phyloP scores from a whole-genome alignment of 768 basidiomycete species.

The Rhodosporidiobolus sp. region DNA sequence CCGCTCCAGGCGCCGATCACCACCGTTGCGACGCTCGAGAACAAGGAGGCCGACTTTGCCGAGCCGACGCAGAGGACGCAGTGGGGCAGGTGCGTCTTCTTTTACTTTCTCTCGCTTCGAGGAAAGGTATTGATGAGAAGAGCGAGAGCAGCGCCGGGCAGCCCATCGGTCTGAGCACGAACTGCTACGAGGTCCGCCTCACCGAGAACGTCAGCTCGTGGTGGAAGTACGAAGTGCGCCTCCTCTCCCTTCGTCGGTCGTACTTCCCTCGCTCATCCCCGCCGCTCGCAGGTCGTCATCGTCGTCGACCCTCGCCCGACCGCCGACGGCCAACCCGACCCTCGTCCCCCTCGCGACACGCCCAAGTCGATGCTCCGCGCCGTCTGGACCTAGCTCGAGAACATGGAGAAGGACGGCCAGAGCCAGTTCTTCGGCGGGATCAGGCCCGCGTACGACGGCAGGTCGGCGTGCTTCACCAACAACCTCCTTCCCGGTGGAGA shows the following conservation, averaged over 20 bases:
- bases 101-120: background rate
- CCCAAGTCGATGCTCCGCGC: conserved; percentile 1
- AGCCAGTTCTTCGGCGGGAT: background rate
- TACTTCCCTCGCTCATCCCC: background rate
- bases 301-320: background rate
- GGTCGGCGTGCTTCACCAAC: background rate
- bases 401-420: background rate
- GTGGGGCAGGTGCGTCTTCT: too few relatives aligned
- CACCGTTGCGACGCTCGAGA: background rate
- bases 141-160: background rate
- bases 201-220: background rate
- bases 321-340: background rate
- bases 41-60: too few relatives aligned
- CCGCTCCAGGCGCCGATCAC: background rate
- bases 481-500: background rate
- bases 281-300: conserved; percentile 7
- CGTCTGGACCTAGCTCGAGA: background rate
- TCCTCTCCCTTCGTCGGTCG: background rate
- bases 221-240: conserved; percentile 22
- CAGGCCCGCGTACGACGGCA: conserved; percentile 6
- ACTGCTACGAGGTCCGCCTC: background rate
- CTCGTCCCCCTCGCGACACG: background rate
- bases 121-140: too few relatives aligned
- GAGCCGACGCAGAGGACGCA: too few relatives aligned
- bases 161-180: background rate